Base-by-base conservation (phyloP, 1,284 basidiomycete species). In the Boletus semigastroideus region DNA sequence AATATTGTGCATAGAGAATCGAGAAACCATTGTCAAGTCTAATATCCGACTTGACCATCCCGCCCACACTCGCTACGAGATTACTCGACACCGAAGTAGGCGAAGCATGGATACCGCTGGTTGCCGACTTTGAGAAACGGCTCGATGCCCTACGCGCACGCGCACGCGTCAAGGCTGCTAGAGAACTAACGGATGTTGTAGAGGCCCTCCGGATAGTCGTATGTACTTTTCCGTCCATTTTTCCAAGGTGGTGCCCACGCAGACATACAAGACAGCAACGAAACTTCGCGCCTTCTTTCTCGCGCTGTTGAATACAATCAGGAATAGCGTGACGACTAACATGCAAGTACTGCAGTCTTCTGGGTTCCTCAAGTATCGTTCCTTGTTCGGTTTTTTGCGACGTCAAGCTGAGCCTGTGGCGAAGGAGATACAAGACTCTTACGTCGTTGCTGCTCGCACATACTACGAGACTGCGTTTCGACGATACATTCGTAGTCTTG, bases 391-490 rank as follows among this genome's bases (percentile, higher is more conserved):
- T 2, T 99, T 99, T 65, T 75, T 99, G 34, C 84, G 89, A 53
- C 83, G 89, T 8, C 92, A 95, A 59, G 87, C 88, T 14, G 80
- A 88, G 4, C 78, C 80, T 33, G 89, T 95, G 25, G 94, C 96
- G 2, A 83, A 83, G 54, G 96, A 98, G 69, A 77, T 99, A 19
- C 94, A 96, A 69, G 79, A 92, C 43, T 87, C 90, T 5, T 99
- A 99, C 66, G 75, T 90, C 30, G 82, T 82, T 41, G 85, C 90
- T 12, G 90, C 92, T 5, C 82, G 94, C 19, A 82, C 92, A 17
- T 99, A 98, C 68, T 98, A 94, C 58, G 97, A 99, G 72, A 98
- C 97, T 16, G 93, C 90, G 0, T 95, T 99, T 66, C 76, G 97
- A 53, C 77, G 97, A 44, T 99, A 99, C 67, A 80, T 87, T 27